phyloP scores from a whole-genome alignment of 805 yeast species.

The Saccharomycopsis selenospora region DNA sequence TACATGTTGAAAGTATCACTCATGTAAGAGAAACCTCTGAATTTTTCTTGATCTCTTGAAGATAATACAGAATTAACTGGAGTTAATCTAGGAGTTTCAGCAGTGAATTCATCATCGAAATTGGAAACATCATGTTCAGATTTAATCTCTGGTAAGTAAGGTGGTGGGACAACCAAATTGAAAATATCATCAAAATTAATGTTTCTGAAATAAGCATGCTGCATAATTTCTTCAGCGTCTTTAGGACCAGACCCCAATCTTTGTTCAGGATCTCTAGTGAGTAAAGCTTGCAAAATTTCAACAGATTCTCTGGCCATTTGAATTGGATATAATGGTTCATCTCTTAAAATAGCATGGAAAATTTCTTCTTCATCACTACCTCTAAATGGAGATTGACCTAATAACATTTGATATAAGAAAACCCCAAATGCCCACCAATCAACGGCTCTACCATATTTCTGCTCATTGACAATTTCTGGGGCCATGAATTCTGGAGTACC shows the following conservation, averaged over 20 bases:
- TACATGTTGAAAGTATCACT: constrained; percentile 46
- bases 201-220: constrained; percentile 86
- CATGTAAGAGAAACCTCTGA: constrained; percentile 92
- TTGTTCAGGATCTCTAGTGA: constrained; percentile 78
- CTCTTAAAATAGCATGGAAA: constrained; percentile 91
- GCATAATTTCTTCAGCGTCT: constrained; percentile 93
- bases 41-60: constrained; percentile 87
- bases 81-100: constrained; percentile 89
- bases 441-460: constrained; percentile 86
- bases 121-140: constrained; percentile 87
- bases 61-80: constrained; percentile 87
- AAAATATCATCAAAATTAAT: constrained; percentile 85
- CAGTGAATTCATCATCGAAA: constrained; percentile 91
- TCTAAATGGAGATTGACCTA: constrained; percentile 94
- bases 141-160: constrained; percentile 79
- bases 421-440: constrained; percentile 99
- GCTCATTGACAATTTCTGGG: constrained; percentile 92
- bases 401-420: constrained; percentile 87
- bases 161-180: constrained; percentile 68
- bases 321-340: constrained; percentile 94
- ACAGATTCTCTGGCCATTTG: constrained; percentile 97
- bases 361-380: constrained; percentile 92
- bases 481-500: constrained; percentile 99
- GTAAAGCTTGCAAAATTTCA: constrained; percentile 80
- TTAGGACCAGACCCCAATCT: constrained; percentile 83